Evolutionary conservation across 768 basidiomycete species (phyloP), one percentile per base, ranked within the genome.

Genomic region (Leccinum boreale): DNA sequence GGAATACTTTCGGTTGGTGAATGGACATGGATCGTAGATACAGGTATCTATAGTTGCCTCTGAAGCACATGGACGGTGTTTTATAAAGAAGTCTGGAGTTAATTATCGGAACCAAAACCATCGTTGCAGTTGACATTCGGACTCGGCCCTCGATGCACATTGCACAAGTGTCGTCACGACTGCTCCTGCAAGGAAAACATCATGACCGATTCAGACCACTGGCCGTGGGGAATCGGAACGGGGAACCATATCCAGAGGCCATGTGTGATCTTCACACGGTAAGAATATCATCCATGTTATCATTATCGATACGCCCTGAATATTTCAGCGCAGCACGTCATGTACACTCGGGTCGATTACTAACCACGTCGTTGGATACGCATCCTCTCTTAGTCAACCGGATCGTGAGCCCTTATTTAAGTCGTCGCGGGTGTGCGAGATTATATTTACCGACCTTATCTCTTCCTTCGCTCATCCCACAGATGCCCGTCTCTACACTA

Each of bases 401-500:
- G 15, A 11, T 58, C 26, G n/a, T 15, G 10, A 45, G 11, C 19
- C 46, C 49, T 1, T 56, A 68, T 61, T 52, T 65, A 58, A 52
- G 47, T 8, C n/a, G 26, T 42, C 31, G 23, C 2, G 31, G 23
- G 23, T 15, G 21, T 14, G n/a, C 21, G 15, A 33, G 19, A 44
- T 9, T 10, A 21, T 19, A 10, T 44, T 5, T 19, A 39, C 23
- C 33, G 26, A 28, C 26, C 47, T 53, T 31, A 36, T 60, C 53
- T 62, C 65, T 39, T 44, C 42, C 29, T 39, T 53, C 49, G 17
- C 48, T 29, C 57, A 9, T 31, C 23, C 46, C 58, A 36, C 55
- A 62, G 47, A 73, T 75, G 62, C 19, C 65, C 35, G 64, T 71
- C 46, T 65, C 65, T 26, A 69, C 67, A 3, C 66, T 83, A 44